Conservation (phyloP, 2,329 filamentous ascomycete genomes). For the Microthyrium microscopicum region DNA sequence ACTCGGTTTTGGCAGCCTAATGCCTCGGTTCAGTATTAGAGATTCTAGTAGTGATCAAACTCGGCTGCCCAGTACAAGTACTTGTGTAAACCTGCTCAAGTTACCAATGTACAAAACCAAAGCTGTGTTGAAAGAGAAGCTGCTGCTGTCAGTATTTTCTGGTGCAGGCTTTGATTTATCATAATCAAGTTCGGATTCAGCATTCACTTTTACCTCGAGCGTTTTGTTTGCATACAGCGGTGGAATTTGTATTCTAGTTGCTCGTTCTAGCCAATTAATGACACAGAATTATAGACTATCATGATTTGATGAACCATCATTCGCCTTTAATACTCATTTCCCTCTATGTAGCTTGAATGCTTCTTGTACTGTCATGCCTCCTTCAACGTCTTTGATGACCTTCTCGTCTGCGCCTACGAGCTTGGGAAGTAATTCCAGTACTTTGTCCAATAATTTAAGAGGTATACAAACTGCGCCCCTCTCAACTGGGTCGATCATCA, state of each 20-base stretch:
- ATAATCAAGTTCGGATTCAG: no score
- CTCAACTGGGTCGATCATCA: constrained; percentile 53
- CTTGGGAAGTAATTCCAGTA: constrained; percentile 42
- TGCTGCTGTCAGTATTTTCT: constrained; percentile 77
- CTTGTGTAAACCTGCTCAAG: constrained; percentile 90
- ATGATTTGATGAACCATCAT: no score
- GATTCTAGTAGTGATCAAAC: constrained; percentile 64
- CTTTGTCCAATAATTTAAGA: constrained; percentile 37
- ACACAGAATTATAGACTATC: no score
- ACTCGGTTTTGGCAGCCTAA: constrained; percentile 72
- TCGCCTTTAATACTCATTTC: no score
- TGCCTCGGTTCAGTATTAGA: constrained; percentile 74
- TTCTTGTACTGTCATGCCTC: constrained; percentile 45
- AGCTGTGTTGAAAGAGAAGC: constrained; percentile 52
- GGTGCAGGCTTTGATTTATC: constrained; percentile 73
- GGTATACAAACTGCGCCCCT: constrained; percentile 52
- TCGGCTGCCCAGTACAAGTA: constrained; percentile 80
- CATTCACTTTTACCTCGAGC: no score
- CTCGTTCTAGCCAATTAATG: no score
- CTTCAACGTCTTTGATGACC: constrained; percentile 40
- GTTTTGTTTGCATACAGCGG: no score
- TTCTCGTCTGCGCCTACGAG: constrained; percentile 26
- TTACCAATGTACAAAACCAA: constrained; percentile 63
- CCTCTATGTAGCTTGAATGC: constrained; percentile 42
- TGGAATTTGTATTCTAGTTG: no score